phyloP scores from a whole-genome alignment of 495 filamentous ascomycete species.

The Neurospora terricola region DNA sequence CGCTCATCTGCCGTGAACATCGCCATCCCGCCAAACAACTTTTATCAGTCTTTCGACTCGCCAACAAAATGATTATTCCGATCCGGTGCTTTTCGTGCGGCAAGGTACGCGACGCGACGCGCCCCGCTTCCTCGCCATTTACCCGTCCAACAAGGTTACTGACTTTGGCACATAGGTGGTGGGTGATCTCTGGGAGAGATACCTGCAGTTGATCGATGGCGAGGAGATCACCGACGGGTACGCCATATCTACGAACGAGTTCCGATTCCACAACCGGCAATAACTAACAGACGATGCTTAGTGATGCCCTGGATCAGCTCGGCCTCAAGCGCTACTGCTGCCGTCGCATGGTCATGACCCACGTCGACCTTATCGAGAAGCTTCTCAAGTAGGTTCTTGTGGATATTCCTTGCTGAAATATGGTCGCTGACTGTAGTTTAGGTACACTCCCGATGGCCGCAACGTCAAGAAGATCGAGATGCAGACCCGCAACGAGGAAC shows the following conservation, averaged over 20 bases:
- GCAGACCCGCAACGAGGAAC: not conserved
- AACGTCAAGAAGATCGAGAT: slow-evolving; percentile 41
- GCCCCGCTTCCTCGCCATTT: not conserved
- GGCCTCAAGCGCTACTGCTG: slow-evolving; percentile 95
- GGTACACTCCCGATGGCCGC: slow-evolving; percentile 42
- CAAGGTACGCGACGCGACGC: slow-evolving; percentile 53
- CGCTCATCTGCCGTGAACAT: not conserved
- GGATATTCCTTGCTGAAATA: not conserved
- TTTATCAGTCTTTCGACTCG: not conserved
- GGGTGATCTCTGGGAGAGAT: slow-evolving; percentile 94
- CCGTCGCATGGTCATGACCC: slow-evolving; percentile 98
- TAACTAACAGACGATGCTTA: slow-evolving; percentile 23
- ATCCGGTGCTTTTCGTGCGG: slow-evolving; percentile 98
- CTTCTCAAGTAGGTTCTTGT: slow-evolving; percentile 64
- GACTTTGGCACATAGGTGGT: slow-evolving; percentile 55
- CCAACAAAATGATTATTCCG: slow-evolving; percentile 82
- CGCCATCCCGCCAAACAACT: not conserved
- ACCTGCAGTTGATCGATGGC: slow-evolving; percentile 73
- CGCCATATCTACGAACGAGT: slow-evolving; percentile 8
- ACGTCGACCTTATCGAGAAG: slow-evolving; percentile 98
- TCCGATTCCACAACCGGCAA: not conserved
- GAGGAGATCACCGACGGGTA: slow-evolving; percentile 71
- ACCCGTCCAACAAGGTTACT: not conserved
- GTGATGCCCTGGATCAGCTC: slow-evolving; percentile 88
- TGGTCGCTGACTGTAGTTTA: slow-evolving; percentile 8